Evolutionary conservation across 2,329 filamentous ascomycete genomes (phyloP).

Genomic region (Clonostachys byssicola): DNA sequence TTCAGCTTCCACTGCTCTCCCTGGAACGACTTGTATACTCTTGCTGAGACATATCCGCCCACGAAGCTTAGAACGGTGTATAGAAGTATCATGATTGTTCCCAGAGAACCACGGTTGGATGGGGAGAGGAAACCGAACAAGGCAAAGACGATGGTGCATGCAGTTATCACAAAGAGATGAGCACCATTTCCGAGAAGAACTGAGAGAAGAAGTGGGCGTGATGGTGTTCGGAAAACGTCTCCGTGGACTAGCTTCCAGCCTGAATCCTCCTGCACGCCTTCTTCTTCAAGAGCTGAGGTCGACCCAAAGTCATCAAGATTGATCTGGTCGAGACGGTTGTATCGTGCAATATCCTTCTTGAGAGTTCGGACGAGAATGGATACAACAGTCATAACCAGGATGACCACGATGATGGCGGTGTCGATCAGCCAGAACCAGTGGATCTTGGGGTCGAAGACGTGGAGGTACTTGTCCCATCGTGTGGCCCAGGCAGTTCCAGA

Average conservation of each 20-base stretch:
- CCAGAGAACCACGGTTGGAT: conserved; percentile 89
- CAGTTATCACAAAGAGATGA: conserved; percentile 97
- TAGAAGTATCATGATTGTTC: conserved; percentile 87
- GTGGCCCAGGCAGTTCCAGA: conserved; percentile 91
- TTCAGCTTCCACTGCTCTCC: conserved; percentile 94
- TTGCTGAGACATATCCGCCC: conserved; percentile 83
- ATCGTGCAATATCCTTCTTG: conserved; percentile 91
- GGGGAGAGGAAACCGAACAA: conserved; percentile 93
- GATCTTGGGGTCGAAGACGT: conserved; percentile 96
- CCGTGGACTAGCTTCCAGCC: conserved; percentile 98
- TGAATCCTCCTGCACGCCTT: conserved; percentile 94
- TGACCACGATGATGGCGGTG: conserved; percentile 90
- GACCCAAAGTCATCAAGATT: conserved; percentile 85
- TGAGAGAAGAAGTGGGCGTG: conserved; percentile 77
- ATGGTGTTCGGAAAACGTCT: conserved; percentile 89
- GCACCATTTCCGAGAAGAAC: conserved; percentile 89
- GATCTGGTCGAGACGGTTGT: conserved; percentile 91
- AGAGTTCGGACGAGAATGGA: conserved; percentile 88
- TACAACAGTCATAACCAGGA: conserved; percentile 85
- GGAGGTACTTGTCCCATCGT: conserved; percentile 97
- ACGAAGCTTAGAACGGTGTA: conserved; percentile 92
- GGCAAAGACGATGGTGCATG: conserved; percentile 88
- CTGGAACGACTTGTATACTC: conserved; percentile 91
- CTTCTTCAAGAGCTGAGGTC: conserved; percentile 77
- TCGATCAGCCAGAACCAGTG: conserved; percentile 99